phyloP scores from a whole-genome alignment of 768 basidiomycete species.

The Mycena alexandri region DNA sequence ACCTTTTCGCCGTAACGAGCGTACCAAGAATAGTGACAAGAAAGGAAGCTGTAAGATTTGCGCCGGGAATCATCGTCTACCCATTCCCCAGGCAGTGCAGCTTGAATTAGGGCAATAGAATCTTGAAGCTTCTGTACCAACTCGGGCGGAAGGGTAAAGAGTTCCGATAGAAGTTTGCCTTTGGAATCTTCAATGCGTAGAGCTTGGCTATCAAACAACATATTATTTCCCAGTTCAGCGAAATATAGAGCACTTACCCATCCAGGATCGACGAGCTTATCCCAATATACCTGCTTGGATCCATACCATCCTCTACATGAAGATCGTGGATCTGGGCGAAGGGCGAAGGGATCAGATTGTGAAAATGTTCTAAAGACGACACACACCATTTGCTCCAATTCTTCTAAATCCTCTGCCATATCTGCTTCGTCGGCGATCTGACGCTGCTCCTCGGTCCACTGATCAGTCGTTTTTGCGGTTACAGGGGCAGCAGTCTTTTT shows the following conservation, averaged over 20 bases:
- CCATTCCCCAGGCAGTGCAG: slow-evolving; percentile 5
- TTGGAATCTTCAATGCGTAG: neutral
- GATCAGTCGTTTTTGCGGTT: neutral
- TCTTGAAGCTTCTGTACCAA: neutral
- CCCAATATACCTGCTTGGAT: neutral
- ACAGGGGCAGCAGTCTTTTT: neutral
- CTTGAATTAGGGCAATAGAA: neutral
- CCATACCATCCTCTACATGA: neutral
- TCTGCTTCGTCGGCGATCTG: neutral
- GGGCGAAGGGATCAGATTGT: neutral
- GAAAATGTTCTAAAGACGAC: neutral
- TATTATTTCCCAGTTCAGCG: neutral
- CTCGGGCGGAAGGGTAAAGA: neutral
- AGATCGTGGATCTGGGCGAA: neutral
- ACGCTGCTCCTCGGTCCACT: neutral
- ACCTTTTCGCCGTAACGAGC: too few relatives aligned
- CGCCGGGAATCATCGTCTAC: neutral
- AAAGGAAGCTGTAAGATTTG: neutral
- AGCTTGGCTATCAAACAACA: neutral
- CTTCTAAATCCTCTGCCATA: neutral
- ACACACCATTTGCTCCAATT: neutral
- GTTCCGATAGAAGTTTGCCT: neutral
- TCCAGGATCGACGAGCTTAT: neutral
- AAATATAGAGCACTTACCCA: neutral
- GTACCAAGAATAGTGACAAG: slow-evolving; percentile 5